phyloP scores from a whole-genome alignment of 2,329 filamentous ascomycete genomes.

The Colletotrichum sp. region DNA sequence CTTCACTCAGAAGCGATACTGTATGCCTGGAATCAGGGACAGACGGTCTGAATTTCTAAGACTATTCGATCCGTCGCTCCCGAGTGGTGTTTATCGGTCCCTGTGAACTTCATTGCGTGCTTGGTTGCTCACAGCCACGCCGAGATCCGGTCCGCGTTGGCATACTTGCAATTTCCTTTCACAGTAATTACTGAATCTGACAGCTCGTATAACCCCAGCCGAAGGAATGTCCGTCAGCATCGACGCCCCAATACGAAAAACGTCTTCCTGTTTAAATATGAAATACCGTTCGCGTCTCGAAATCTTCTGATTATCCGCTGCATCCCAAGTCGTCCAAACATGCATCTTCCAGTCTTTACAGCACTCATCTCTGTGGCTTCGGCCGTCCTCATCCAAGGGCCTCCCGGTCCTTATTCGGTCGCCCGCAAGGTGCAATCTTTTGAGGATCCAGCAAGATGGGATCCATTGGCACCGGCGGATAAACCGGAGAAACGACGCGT shows the following conservation, averaged over 20 bases:
- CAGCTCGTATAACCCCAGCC: background rate
- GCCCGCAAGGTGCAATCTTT: slow-evolving; percentile 20
- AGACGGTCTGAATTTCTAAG: background rate
- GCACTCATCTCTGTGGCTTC: background rate
- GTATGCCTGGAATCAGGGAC: background rate
- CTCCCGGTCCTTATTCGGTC: background rate
- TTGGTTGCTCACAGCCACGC: background rate
- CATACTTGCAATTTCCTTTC: background rate
- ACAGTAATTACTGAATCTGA: background rate
- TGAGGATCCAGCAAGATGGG: slow-evolving; percentile 23
- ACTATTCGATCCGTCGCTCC: background rate
- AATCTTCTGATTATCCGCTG: background rate
- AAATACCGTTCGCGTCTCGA: background rate
- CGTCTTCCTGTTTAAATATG: background rate
- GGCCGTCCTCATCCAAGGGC: background rate
- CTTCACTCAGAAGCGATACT: background rate
- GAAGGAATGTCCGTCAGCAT: background rate
- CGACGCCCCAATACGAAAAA: background rate
- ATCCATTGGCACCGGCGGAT: slow-evolving; percentile 22
- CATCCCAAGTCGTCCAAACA: background rate
- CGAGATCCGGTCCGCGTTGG: background rate
- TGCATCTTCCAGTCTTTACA: background rate
- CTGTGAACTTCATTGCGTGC: background rate
- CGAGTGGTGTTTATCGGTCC: background rate
- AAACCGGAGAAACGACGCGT: slow-evolving; percentile 21